Percentiles rank a stretch among this genome's conserved stretches.
These are phyloP conservation scores for Cystobasidiopsis lactophilus DNA, from an alignment of 768 basidiomycete species.

Conservation along the genomic window DNA sequence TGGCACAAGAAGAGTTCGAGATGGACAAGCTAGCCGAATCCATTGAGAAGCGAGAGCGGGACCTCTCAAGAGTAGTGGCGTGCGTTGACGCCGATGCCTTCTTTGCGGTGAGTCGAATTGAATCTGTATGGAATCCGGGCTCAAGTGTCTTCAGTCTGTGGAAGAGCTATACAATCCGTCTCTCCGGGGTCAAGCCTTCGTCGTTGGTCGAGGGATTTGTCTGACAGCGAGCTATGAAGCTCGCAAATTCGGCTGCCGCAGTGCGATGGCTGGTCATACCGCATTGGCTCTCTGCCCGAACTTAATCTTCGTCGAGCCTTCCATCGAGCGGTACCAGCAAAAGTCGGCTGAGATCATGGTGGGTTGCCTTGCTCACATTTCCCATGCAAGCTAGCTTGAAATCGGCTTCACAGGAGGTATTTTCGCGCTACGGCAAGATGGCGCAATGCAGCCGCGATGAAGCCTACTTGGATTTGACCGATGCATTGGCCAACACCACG, in stretches of 20 bases:
- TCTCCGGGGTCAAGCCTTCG: slow-evolving; percentile 28
- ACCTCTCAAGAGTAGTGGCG: slow-evolving; percentile 63
- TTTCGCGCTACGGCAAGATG: slow-evolving; percentile 33
- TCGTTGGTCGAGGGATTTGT: slow-evolving; percentile 62
- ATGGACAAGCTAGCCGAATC: slow-evolving; percentile 32
- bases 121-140: no score
- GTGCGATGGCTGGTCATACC: slow-evolving; percentile 91
- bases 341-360: slow-evolving; percentile 23
- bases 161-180: slow-evolving; percentile 21
- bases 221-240: slow-evolving; percentile 38
- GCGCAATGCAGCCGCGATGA: slow-evolving; percentile 26
- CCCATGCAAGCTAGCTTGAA: no score
- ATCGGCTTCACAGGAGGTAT: no score
- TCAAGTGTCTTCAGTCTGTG: no score
- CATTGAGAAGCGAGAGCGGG: slow-evolving; percentile 27
- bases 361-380: no score
- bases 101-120: no score
- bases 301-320: slow-evolving; percentile 38
- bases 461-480: slow-evolving; percentile 74
- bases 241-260: slow-evolving; percentile 31
- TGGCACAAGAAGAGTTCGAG: slow-evolving; percentile 38
- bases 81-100: slow-evolving; percentile 96
- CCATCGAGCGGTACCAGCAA: slow-evolving; percentile 18
- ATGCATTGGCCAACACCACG: slow-evolving; percentile 48
- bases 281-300: slow-evolving; percentile 85